Evolutionary conservation across 2,329 filamentous ascomycete genomes (phyloP), one percentile per base, ranked within the genome.

Genomic region (Parastagonospora avenae): DNA sequence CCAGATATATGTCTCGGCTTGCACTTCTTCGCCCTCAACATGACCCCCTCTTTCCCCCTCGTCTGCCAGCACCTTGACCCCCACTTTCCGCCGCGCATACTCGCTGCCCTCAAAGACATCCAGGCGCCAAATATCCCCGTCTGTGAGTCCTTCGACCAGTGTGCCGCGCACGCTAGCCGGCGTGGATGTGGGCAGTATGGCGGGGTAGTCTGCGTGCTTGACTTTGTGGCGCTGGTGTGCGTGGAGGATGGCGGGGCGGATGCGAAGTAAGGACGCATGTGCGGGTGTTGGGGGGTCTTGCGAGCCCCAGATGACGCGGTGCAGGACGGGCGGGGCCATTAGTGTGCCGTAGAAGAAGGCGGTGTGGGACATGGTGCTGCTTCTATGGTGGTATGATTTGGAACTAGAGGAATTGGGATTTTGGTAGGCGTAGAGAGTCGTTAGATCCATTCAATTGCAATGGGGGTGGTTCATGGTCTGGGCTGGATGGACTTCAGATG

Each of bases 241-340:
- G 54, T 86, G 82, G 0, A 97, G 82, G n/a, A 95, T 76, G 11
- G 92, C 92, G 0, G 91, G 90, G 0, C 80, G 80, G 70, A 91
- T 83, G 55, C 84, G 84, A 31, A 93, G 77, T 40, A 83, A 74
- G 10, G 72, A 71, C 51, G 75, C 77, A 67, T 81, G 80, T 56
- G 76, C 80, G 71, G 63, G 55, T 2, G 72, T 79, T 66, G 72
- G 82, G 31, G 66, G 83, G 66, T 55, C 80, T 12, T 76, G 72
- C 8, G 76, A 75, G 59, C 86, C 84, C 75, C 92, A 90, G 73
- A 90, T 90, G 37, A 96, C 92, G 30, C 89, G 88, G 76, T 89
- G 88, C 62, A 97, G 91, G 64, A 97, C 87, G 66, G 89, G 85
- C 0, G 89, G 85, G n/a, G 88, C 89, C 92, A 97, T 97, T 68